These are phyloP conservation scores for Dinochytrium kinnereticum DNA, from an alignment of 371 early-diverging fungal genomes.

Conservation along the genomic window DNA sequence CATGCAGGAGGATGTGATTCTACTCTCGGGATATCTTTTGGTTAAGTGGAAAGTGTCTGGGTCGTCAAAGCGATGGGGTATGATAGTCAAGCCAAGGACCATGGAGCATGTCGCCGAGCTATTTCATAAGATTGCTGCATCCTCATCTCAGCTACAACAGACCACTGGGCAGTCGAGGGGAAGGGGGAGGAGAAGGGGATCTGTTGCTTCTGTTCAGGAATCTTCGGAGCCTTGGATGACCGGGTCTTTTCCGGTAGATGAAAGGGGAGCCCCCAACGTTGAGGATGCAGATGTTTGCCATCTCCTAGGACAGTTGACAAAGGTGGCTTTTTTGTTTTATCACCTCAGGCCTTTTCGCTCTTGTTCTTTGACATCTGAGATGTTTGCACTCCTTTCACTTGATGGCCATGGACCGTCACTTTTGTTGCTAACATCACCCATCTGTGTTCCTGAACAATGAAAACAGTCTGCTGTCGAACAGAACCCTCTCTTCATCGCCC, in stretches of 20 bases:
- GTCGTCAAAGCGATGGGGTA: conserved; percentile 1
- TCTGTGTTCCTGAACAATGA: too few relatives aligned
- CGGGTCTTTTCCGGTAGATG: not conserved
- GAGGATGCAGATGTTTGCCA: conserved; percentile 9
- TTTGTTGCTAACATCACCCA: too few relatives aligned
- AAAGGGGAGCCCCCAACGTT: conserved; percentile 17
- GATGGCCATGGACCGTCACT: too few relatives aligned
- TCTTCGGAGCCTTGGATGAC: not conserved
- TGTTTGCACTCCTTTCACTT: too few relatives aligned
- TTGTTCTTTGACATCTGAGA: not conserved
- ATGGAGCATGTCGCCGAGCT: not conserved
- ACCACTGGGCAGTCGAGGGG: too few relatives aligned
- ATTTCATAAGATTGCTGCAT: not conserved
- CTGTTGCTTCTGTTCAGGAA: not conserved
- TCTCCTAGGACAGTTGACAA: conserved; percentile 21
- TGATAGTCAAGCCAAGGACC: not conserved
- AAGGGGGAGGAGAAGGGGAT: not conserved
- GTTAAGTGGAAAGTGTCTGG: not conserved
- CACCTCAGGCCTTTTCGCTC: too few relatives aligned
- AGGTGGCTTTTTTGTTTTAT: too few relatives aligned
- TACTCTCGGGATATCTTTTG: not conserved
- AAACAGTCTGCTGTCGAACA: conserved; percentile 27
- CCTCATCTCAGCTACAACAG: not conserved
- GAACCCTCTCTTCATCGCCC: conserved; percentile 19
- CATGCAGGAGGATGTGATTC: not conserved